Evolutionary conservation across 345 rosid species (phyloP).

Genomic region (Bretschneidera sinensis): DNA sequence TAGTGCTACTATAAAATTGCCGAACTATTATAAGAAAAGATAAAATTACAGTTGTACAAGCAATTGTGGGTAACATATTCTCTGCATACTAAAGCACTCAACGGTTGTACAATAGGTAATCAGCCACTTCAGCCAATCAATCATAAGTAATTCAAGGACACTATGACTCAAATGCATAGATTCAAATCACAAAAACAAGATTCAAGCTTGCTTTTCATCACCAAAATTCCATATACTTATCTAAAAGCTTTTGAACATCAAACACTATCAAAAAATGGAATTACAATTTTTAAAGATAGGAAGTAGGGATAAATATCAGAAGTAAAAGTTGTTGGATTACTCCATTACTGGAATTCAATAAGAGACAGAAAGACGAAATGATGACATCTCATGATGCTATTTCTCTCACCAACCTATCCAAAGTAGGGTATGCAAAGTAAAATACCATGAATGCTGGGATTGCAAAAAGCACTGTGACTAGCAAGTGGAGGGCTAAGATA

Average conservation of each 20-base stretch:
- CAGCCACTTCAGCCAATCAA: too few species aligned
- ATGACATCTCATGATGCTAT: constrained; percentile 22
- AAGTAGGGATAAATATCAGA: not conserved
- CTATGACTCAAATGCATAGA: not conserved
- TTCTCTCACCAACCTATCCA: constrained; percentile 64
- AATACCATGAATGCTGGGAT: constrained; percentile 50
- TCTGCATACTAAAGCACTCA: not conserved
- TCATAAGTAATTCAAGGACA: too few species aligned
- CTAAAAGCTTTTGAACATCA: not conserved
- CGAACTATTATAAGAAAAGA: not conserved
- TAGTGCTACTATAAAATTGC: not conserved
- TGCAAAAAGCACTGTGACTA: constrained; percentile 52
- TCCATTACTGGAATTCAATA: not conserved
- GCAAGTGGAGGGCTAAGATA: constrained; percentile 46
- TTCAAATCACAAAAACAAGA: not conserved
- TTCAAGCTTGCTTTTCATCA: not conserved
- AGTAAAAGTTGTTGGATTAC: not conserved
- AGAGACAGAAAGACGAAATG: not conserved
- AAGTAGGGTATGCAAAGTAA: constrained; percentile 52
- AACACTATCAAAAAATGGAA: not conserved
- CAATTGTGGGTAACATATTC: not conserved
- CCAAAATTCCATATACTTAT: not conserved
- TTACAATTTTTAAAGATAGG: not conserved
- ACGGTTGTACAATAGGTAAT: not conserved
- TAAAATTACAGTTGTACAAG: too few species aligned